A percentile compares a stretch with the other conserved stretches of the same genome.
Conservation (phyloP, 2,329 filamentous ascomycete genomes). For the Xylariaceae sp. region DNA sequence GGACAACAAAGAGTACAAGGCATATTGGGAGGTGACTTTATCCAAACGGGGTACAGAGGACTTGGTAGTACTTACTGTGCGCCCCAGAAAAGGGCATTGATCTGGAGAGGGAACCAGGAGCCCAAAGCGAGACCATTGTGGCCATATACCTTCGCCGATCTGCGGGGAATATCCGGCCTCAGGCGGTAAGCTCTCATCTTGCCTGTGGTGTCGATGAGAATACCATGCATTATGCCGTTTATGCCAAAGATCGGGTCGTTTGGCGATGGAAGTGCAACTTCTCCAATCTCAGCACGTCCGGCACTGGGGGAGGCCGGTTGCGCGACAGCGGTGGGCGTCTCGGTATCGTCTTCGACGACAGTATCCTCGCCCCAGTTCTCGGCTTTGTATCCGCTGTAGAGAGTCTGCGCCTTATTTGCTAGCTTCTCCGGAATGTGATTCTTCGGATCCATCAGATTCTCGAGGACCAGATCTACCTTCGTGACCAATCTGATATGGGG, state of each 20-base stretch:
- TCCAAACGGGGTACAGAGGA: too few relatives aligned
- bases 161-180: conserved; percentile 18
- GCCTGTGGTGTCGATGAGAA: conserved; percentile 10
- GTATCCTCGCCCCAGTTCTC: conserved; percentile 28
- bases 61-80: conserved; percentile 19
- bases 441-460: neutral
- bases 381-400: conserved; percentile 21
- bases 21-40: too few relatives aligned
- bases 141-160: conserved; percentile 23
- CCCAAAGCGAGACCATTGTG: conserved; percentile 28
- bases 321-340: neutral
- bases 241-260: conserved; percentile 26
- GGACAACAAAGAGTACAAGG: too few relatives aligned
- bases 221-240: conserved; percentile 28
- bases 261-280: conserved; percentile 14
- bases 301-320: neutral
- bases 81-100: conserved; percentile 29
- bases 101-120: conserved; percentile 28
- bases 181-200: conserved; percentile 21
- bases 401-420: conserved; percentile 7
- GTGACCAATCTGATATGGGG: conserved; percentile 14
- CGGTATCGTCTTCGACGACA: conserved; percentile 14
- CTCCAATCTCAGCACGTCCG: neutral
- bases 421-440: conserved; percentile 22
- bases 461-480: conserved; percentile 7